These are phyloP conservation scores for Cyphellophora europaea DNA, from an alignment of 2,329 filamentous ascomycete genomes.

Conservation along the genomic window DNA sequence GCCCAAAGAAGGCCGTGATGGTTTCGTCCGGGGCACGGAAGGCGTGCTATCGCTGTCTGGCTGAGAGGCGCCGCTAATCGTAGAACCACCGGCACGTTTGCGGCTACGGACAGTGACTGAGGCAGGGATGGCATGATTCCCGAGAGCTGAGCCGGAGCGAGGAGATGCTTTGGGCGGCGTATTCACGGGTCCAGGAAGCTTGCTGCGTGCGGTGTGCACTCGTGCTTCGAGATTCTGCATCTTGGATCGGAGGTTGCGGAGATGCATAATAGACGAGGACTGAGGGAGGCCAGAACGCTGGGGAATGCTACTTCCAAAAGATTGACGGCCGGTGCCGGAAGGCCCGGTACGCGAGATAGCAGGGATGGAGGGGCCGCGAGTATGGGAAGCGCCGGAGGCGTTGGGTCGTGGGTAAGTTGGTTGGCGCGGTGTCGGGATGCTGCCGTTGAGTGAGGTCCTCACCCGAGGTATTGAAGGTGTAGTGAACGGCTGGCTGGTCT, in stretches of 20 bases:
- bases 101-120: slow-evolving; percentile 56
- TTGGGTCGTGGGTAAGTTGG: slow-evolving; percentile 35
- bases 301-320: slow-evolving; percentile 10
- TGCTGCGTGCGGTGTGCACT: slow-evolving; percentile 84
- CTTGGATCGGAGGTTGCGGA: slow-evolving; percentile 86
- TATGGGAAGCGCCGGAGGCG: slow-evolving; percentile 29
- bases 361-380: slow-evolving; percentile 52
- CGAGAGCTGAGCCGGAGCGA: slow-evolving; percentile 43
- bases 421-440: slow-evolving; percentile 43
- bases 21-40: slow-evolving; percentile 10
- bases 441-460: slow-evolving; percentile 36
- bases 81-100: slow-evolving; percentile 55
- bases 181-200: slow-evolving; percentile 69
- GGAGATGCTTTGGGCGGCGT: slow-evolving; percentile 79
- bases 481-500: slow-evolving; percentile 41
- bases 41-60: slow-evolving; percentile 20
- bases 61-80: slow-evolving; percentile 26
- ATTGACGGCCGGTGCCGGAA: slow-evolving; percentile 20
- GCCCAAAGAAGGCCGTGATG: slow-evolving; percentile 54
- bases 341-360: slow-evolving; percentile 37
- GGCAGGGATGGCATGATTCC: slow-evolving; percentile 40
- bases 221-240: slow-evolving; percentile 94
- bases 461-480: slow-evolving; percentile 38
- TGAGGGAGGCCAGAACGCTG: slow-evolving; percentile 39
- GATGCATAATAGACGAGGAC: slow-evolving; percentile 75